A percentile compares a stretch with the other conserved stretches of the same genome.
Evolutionary conservation across 345 rosid genomes (phyloP).

Genomic region (Alliaria petiolata): DNA sequence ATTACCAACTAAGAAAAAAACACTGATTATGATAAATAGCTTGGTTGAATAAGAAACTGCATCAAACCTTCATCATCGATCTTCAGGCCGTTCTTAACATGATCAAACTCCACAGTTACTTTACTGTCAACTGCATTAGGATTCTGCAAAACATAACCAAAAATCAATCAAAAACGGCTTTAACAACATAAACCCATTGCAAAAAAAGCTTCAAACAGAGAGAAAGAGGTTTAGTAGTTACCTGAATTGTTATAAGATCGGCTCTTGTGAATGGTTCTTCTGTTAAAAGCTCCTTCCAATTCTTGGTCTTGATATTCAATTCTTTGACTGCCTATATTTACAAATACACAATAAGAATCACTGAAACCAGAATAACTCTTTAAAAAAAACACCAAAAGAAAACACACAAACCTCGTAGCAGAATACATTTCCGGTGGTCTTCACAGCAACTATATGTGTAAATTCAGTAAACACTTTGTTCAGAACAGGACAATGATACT

Average conservation of each 20-base stretch:
- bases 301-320: conserved; percentile 84
- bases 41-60: not conserved
- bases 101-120: conserved; percentile 80
- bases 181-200: not conserved
- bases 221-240: conserved; percentile 14
- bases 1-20: not conserved
- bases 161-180: not conserved
- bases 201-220: not conserved
- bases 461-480: conserved; percentile 93
- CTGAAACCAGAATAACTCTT: not conserved
- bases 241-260: conserved; percentile 83
- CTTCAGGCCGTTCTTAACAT: conserved; percentile 71
- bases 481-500: conserved; percentile 83
- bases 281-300: conserved; percentile 87
- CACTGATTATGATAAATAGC: not conserved
- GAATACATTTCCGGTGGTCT: conserved; percentile 86
- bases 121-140: conserved; percentile 71
- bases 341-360: not conserved
- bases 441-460: conserved; percentile 88
- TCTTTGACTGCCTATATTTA: conserved; percentile 75
- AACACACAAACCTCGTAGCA: conserved; percentile 62
- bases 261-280: conserved; percentile 78
- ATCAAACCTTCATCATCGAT: conserved; percentile 79
- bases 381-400: not conserved
- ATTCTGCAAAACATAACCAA: conserved; percentile 45